A percentile compares a stretch with the other conserved stretches of the same genome.
phyloP scores from a whole-genome alignment of 2,329 filamentous ascomycete species.

The Domatiomyces globalis region DNA sequence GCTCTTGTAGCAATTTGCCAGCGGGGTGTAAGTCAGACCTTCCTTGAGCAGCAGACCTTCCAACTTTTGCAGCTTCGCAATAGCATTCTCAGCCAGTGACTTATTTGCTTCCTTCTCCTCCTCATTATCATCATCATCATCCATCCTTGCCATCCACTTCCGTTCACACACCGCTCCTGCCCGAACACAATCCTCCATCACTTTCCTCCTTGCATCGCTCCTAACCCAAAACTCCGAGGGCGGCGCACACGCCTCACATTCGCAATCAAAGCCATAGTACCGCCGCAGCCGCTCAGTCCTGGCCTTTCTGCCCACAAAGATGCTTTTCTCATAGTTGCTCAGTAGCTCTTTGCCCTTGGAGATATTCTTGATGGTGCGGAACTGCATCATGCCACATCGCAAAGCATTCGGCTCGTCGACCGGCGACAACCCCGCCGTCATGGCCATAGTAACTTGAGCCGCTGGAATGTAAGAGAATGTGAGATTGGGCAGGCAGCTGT shows the following conservation, averaged over 20 bases:
- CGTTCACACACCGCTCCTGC: constrained; percentile 7
- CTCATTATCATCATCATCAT: background rate
- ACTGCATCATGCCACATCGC: constrained; percentile 7
- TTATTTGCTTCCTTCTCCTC: background rate
- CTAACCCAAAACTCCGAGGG: constrained; percentile 12
- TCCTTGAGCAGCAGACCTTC: constrained; percentile 13
- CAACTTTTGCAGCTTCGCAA: constrained; percentile 4
- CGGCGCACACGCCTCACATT: constrained; percentile 13
- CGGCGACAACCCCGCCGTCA: background rate
- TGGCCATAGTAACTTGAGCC: background rate
- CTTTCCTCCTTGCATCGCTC: constrained; percentile 13
- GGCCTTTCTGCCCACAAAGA: constrained; percentile 4
- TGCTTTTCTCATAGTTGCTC: constrained; percentile 13
- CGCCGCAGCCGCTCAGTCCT: constrained; percentile 10
- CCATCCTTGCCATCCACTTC: background rate
- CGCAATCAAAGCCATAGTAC: constrained; percentile 15
- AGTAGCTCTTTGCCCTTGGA: constrained; percentile 12
- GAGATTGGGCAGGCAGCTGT: constrained; percentile 15
- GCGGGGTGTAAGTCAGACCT: constrained; percentile 6
- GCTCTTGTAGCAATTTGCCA: constrained; percentile 12
- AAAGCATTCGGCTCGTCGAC: background rate
- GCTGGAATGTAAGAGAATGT: constrained; percentile 11
- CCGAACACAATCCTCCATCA: constrained; percentile 9
- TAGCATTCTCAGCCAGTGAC: constrained; percentile 1
- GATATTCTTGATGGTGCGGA: constrained; percentile 14